Base-by-base conservation (phyloP, 2,329 filamentous ascomycete genomes). In the Nemania serpens region DNA sequence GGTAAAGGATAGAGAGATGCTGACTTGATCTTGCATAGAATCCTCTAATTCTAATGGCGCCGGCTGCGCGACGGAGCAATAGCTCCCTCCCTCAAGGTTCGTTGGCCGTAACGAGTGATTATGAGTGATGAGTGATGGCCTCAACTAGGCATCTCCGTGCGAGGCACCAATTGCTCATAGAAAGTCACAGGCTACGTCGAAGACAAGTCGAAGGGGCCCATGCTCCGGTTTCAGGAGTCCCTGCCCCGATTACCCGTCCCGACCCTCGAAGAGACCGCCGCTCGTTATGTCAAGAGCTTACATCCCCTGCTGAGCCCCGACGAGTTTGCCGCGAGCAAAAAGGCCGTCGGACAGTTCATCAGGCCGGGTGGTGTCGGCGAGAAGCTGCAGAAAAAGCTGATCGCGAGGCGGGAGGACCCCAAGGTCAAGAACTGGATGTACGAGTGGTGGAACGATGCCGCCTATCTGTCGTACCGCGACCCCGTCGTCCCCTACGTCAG, bases 391-490 rank as follows among this genome's bases (percentile, higher is more conserved):
- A 89, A 97, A 74, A 91, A 94, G 76, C 83, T 99, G 66, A 71
- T 94, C 53, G 91, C 90, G 60, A 87, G 88, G 65, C 86, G 91
- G 64, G 90, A 92, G 69, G 87, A 96, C 68, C 89, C 93, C 51
- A 88, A 90, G 64, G 80, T 85, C 74, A 92, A 90, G 80, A 99
- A 98, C 79, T 99, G 95, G 95, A 83, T 99, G 59, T 88, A 90
- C 69, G 94, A 99, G 70, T 99, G 95, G 95, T 99, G 95, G 95
- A 98, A 99, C 76, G 87, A 97, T 55, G 87, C 88, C 4, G 95
- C 95, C 60, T 99, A 99, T 79, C 87, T 99, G 67, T 84, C 80
- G 67, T 98, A 98, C 81, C 90, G 94, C 68, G 95, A 98, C 76
- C 95, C 95, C 11, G 91, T 99, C 48, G 91, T 98, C 17, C 95